These are phyloP conservation scores for Casaregolazyma suthepensis DNA, from an alignment of 1,139 yeast genomes.

Conservation along the genomic window DNA sequence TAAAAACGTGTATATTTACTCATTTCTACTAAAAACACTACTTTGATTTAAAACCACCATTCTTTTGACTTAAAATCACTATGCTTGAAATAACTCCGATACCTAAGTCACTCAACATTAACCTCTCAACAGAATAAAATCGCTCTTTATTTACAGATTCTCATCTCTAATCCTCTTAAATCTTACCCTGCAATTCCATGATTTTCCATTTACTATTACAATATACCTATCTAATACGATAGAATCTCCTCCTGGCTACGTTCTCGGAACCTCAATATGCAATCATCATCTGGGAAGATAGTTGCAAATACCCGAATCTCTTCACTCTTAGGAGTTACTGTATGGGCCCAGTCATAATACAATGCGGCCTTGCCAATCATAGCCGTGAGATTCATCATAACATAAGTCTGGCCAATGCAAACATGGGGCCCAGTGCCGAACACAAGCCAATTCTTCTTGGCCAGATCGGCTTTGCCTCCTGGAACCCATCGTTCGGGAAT, in stretches of 20 bases:
- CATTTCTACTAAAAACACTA: too few species aligned
- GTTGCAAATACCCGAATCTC: slow-evolving; percentile 95
- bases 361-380: slow-evolving; percentile 84
- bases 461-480: slow-evolving; percentile 51
- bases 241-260: slow-evolving; percentile 20
- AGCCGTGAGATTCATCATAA: slow-evolving; percentile 80
- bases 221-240: neutral
- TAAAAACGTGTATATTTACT: too few species aligned
- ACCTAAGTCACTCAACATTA: too few species aligned
- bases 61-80: too few species aligned
- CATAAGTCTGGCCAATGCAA: slow-evolving; percentile 92
- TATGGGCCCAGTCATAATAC: slow-evolving; percentile 74
- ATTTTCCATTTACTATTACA: neutral
- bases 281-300: slow-evolving; percentile 94
- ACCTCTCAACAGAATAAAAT: too few species aligned
- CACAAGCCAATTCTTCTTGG: slow-evolving; percentile 87
- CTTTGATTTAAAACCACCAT: too few species aligned
- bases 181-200: neutral
- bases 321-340: slow-evolving; percentile 77
- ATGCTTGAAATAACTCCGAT: too few species aligned
- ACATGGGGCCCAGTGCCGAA: slow-evolving; percentile 97
- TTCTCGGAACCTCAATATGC: slow-evolving; percentile 63
- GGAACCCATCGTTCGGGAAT: slow-evolving; percentile 93
- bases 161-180: too few species aligned
- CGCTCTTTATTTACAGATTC: too few species aligned